Evolutionary conservation across 208 protist species (phyloP), one percentile per base, ranked within the genome.

Genomic region (Tritrichomonas musculus): DNA sequence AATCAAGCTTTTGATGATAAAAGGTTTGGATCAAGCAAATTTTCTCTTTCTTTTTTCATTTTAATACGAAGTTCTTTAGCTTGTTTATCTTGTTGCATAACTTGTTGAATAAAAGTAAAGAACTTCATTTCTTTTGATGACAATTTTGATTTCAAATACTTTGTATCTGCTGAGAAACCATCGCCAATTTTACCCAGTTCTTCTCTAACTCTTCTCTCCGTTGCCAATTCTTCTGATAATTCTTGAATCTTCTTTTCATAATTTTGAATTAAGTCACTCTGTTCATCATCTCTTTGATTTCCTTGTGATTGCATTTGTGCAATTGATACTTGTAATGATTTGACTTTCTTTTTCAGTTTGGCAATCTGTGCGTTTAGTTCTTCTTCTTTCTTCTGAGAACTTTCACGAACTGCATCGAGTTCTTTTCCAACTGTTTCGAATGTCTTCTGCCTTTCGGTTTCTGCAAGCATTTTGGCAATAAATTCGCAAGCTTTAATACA

Each of bases 121-220:
- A 88, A 88, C 5, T 33, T 53, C 41, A 88, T 41, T 57, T 88
- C 77, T 53, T 88, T 44, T n/a, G 41, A 41, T 20, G 77, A 88
- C 20, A 88, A 60, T 88, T 88, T 88, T 14, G 77, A 88, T 88
- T 57, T 88, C 0, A 88, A n/a, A 13, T 53, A n/a, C 39, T 44
- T 47, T 60, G 20, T 88, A 57, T 88, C 47, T 17, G 77, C 77
- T 14, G 77, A 53, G 17, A 57, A 53, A 33, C 77, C 77, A n/a
- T 53, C 41, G 33, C 77, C 77, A 5, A 88, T 88, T 88, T 33
- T 88, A 57, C 77, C 77, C 0, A 88, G n/a, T 88, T 88, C 77
- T 88, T 47, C 47, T 88, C 77, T 27, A 3, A 88, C 44, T n/a
- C 41, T 47, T 88, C 47, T 88, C 39, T 88, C 77, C 5, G 47